Base-by-base conservation (phyloP, 257 asterid genomes). In the Agastache rugosa region DNA sequence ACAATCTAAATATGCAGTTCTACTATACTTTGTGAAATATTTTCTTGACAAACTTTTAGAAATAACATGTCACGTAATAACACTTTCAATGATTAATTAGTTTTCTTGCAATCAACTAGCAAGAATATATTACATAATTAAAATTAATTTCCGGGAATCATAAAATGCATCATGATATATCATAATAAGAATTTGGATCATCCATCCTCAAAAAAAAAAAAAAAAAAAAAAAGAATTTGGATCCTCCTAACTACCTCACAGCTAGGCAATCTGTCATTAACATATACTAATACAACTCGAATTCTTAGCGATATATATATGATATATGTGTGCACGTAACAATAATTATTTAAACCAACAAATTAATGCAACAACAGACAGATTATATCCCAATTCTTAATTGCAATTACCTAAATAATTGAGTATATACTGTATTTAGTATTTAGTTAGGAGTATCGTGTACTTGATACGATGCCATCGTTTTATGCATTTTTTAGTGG, bases 261-360 rank as follows among this genome's bases (percentile, higher is more conserved):
- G 31, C 51, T 41, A 63, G 48, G 17, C 50, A 37, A n/a, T 63
- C 23, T 35, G 48, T 8, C 8, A 35, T 19, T 29, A 8, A 3
- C 50, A 61, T 63, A 5, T 19, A 62, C 14, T 17, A 63, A 5
- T 19, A 63, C 44, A 63, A 37, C 68, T 35, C 31, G 37, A 55
- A 55, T 55, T 55, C 16, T 22, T 22, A 10, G 31, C 31, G 4
- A 35, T 68, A 50, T 29, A 16, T 35, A 35, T 39, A 12, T 27
- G 69, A 29, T 44, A 71, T 72, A 45, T 63, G 22, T 65, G 82
- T 65, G 78, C 82, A 78, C 82, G 82, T 65, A 78, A 65, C 74
- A 42, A 42, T 20, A 72, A 71, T 77, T 50, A 42, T 20, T 31
- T 16, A 47, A 14, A 60, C 5, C 45, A 62, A n/a, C 3, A 17